These are phyloP conservation scores for Blastocrithidia nonstop DNA, from an alignment of 208 protist species.

Conservation along the genomic window DNA sequence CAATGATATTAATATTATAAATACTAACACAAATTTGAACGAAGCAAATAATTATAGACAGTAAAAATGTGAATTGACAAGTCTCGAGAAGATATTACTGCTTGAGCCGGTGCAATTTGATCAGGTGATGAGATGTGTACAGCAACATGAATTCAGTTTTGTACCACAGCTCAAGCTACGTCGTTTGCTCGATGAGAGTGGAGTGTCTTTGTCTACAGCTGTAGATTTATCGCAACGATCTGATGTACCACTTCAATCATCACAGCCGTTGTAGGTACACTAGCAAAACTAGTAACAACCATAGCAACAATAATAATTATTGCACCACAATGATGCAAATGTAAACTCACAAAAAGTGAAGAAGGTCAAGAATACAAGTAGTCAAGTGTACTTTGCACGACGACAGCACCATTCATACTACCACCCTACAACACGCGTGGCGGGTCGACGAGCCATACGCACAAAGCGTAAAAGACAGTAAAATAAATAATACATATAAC, in stretches of 20 bases:
- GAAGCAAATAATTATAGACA: background rate
- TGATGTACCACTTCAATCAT: background rate
- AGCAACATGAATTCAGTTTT: constrained; percentile 39
- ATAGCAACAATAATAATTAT: constrained; percentile 2
- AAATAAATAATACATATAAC: background rate
- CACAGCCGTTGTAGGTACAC: background rate
- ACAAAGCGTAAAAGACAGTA: background rate
- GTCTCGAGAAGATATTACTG: constrained; percentile 41
- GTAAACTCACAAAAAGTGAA: background rate
- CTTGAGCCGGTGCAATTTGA: constrained; percentile 40
- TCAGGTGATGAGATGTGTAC: constrained; percentile 15
- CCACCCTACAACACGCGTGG: background rate
- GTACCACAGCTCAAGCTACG: constrained; percentile 29
- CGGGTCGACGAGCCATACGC: background rate
- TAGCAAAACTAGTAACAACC: background rate
- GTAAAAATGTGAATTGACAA: background rate
- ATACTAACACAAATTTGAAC: constrained; percentile 3
- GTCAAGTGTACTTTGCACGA: background rate
- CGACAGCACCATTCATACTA: background rate
- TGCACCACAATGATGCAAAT: background rate
- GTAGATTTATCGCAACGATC: background rate
- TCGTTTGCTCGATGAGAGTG: constrained; percentile 29
- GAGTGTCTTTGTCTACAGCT: constrained; percentile 22
- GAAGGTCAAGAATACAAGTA: background rate
- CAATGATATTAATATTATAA: background rate